phyloP scores from a whole-genome alignment of 495 filamentous ascomycete species.

The Aspergillus leporis region DNA sequence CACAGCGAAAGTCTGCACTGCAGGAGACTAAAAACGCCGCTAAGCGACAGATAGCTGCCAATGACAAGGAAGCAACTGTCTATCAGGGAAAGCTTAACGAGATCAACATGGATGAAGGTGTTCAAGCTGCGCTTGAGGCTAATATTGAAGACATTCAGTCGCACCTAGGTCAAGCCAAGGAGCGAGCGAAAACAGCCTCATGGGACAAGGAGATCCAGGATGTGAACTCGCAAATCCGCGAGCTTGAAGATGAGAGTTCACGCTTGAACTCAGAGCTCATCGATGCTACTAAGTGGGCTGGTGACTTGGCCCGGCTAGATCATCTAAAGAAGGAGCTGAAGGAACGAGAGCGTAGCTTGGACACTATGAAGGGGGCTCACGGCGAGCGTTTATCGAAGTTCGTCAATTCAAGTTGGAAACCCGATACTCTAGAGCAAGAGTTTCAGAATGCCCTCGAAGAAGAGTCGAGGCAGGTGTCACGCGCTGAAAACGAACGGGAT shows the following conservation, averaged over 20 bases:
- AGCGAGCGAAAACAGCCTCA: slow-evolving; percentile 56
- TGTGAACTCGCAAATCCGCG: slow-evolving; percentile 60
- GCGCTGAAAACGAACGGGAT: slow-evolving; percentile 69
- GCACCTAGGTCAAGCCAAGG: slow-evolving; percentile 60
- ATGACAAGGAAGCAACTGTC: slow-evolving; percentile 63
- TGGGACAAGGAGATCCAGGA: slow-evolving; percentile 70
- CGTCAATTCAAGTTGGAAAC: slow-evolving; percentile 65
- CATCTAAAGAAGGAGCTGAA: slow-evolving; percentile 74
- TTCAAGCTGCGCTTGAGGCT: slow-evolving; percentile 70
- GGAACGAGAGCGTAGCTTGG: slow-evolving; percentile 66
- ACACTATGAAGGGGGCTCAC: slow-evolving; percentile 76
- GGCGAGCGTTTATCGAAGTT: slow-evolving; percentile 63
- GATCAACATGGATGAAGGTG: slow-evolving; percentile 81
- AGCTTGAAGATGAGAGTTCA: slow-evolving; percentile 66
- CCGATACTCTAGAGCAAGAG: slow-evolving; percentile 66
- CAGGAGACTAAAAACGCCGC: slow-evolving; percentile 69
- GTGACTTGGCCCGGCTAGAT: slow-evolving; percentile 76
- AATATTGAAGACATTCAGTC: slow-evolving; percentile 68
- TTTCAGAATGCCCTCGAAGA: slow-evolving; percentile 66
- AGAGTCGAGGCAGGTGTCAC: slow-evolving; percentile 51
- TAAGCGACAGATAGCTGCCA: slow-evolving; percentile 64
- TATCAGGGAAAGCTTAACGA: slow-evolving; percentile 66
- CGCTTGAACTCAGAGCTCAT: slow-evolving; percentile 73
- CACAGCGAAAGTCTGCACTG: slow-evolving; percentile 64
- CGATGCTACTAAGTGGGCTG: slow-evolving; percentile 74